These are phyloP conservation scores for Fagus crenata DNA, from an alignment of 306 rosid species.

Conservation along the genomic window DNA sequence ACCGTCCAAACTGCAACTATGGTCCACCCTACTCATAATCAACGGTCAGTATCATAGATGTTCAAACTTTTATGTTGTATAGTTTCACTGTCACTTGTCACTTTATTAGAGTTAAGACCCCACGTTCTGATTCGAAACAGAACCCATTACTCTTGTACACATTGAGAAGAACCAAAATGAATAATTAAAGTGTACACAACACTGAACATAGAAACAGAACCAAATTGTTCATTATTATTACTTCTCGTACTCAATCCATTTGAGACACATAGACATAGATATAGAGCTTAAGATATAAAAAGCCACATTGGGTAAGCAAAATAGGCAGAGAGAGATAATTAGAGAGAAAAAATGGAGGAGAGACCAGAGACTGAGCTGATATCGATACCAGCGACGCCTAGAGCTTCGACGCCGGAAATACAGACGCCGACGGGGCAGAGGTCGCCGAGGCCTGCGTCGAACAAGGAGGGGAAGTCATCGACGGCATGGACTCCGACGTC, in stretches of 20 bases:
- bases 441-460: conserved; percentile 76
- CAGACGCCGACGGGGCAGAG: conserved; percentile 87
- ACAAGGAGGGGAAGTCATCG: conserved; percentile 74
- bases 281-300: background rate
- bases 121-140: conserved; percentile 11
- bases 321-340: background rate
- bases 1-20: conserved; percentile 3
- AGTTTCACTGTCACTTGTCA: background rate
- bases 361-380: conserved; percentile 94
- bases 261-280: background rate
- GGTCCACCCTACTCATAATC: conserved; percentile 22
- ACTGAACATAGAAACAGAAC: background rate
- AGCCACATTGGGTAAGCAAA: background rate
- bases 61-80: conserved; percentile 15
- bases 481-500: conserved; percentile 98
- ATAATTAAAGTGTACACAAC: background rate
- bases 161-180: conserved; percentile 17
- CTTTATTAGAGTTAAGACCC: background rate
- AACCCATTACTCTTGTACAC: conserved; percentile 30
- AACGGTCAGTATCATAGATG: conserved; percentile 25
- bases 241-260: background rate
- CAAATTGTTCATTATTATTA: background rate
- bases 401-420: conserved; percentile 91
- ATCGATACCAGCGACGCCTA: conserved; percentile 92
- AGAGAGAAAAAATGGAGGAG: conserved; percentile 60